Evolutionary conservation across 768 basidiomycete species (phyloP).

Genomic region (Coprinopsis marcescibilis): DNA sequence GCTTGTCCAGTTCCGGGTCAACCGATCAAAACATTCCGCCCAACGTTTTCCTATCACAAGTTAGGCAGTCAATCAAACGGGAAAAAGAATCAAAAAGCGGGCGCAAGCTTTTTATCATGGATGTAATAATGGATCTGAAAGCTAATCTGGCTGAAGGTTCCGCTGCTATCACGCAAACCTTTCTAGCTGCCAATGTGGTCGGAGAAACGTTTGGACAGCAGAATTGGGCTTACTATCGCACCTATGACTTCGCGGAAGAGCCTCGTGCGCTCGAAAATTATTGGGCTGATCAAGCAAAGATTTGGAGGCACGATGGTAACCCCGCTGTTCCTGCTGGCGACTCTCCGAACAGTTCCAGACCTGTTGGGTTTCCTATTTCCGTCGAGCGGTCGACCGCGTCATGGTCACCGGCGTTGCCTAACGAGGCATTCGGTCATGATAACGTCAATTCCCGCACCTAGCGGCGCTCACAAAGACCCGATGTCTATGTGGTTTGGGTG

Average conservation of each 20-base stretch:
- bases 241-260: slow-evolving; percentile 23
- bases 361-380: slow-evolving; percentile 30
- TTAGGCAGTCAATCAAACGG: slow-evolving; percentile 21
- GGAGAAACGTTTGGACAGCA: not conserved
- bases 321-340: not conserved
- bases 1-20: not conserved
- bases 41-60: slow-evolving; percentile 21
- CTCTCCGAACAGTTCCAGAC: not conserved
- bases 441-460: slow-evolving; percentile 3
- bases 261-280: slow-evolving; percentile 27
- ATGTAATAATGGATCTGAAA: slow-evolving; percentile 39
- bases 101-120: slow-evolving; percentile 37
- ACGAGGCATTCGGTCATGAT: not conserved
- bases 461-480: no score
- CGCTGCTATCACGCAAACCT: slow-evolving; percentile 19
- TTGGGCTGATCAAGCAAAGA: slow-evolving; percentile 30
- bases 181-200: not conserved
- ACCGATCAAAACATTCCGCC: slow-evolving; percentile 2
- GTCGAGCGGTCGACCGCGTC: slow-evolving; percentile 41
- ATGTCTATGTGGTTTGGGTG: no score
- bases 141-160: slow-evolving; percentile 21
- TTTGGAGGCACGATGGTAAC: slow-evolving; percentile 16
- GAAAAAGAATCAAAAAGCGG: slow-evolving; percentile 24
- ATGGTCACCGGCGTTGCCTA: slow-evolving; percentile 15
- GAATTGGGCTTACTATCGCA: slow-evolving; percentile 4